These are phyloP conservation scores for Boletus sp. DNA, from an alignment of 768 basidiomycete genomes.

Conservation along the genomic window DNA sequence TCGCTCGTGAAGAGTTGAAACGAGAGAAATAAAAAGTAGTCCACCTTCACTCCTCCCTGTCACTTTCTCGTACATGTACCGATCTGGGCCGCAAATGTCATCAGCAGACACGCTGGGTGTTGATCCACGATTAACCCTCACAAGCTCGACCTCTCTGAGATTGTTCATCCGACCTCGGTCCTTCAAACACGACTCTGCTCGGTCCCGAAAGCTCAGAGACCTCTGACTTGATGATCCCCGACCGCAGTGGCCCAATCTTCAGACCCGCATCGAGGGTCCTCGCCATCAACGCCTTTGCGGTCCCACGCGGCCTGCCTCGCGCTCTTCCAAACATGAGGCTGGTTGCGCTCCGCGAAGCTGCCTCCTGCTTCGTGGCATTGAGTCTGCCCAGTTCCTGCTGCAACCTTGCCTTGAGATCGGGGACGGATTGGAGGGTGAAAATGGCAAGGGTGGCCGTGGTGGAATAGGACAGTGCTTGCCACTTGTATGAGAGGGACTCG, in stretches of 20 bases:
- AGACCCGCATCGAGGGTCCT: conserved; percentile 11
- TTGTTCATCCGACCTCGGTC: conserved; percentile 28
- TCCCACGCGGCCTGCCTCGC: conserved; percentile 5
- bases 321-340: conserved; percentile 10
- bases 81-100: conserved; percentile 42
- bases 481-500: conserved; percentile 59
- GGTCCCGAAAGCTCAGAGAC: conserved; percentile 16
- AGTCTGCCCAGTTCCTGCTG: conserved; percentile 37
- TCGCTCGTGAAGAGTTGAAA: background rate
- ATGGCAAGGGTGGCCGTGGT: conserved; percentile 35
- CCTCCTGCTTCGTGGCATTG: conserved; percentile 31
- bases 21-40: conserved; percentile 9
- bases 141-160: conserved; percentile 50
- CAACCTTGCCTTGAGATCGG: conserved; percentile 40
- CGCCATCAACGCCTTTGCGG: background rate
- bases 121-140: conserved; percentile 34
- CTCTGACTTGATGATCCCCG: conserved; percentile 19
- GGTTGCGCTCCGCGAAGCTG: conserved; percentile 24
- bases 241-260: conserved; percentile 12
- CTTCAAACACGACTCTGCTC: conserved; percentile 30
- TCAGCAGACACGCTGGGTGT: background rate
- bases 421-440: conserved; percentile 48
- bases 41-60: conserved; percentile 79
- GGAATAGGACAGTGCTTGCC: conserved; percentile 51
- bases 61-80: conserved; percentile 94